Percentiles rank a stretch among this genome's conserved stretches.
Evolutionary conservation across 2,329 filamentous ascomycete genomes (phyloP).

Genomic region (Capronia epimyces): DNA sequence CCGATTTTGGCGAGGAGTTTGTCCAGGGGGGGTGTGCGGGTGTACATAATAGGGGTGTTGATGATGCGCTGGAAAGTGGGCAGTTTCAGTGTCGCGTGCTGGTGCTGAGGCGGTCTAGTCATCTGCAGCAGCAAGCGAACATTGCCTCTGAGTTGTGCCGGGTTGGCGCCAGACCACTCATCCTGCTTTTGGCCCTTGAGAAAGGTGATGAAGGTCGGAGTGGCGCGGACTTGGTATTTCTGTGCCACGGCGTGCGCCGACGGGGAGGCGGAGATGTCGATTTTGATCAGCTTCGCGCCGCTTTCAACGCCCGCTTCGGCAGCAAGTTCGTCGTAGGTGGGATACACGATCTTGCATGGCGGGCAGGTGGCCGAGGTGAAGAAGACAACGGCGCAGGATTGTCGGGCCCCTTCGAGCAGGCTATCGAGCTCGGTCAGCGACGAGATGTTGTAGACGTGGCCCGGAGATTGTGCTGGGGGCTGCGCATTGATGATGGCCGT

Average conservation of each 20-base stretch:
- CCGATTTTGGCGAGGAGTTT: slow-evolving; percentile 80
- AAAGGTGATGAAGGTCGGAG: slow-evolving; percentile 86
- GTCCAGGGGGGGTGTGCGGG: slow-evolving; percentile 72
- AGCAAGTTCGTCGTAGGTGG: slow-evolving; percentile 73
- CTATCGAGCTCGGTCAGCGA: slow-evolving; percentile 56
- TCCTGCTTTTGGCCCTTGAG: slow-evolving; percentile 68
- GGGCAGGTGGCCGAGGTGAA: slow-evolving; percentile 85
- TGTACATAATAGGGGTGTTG: slow-evolving; percentile 65
- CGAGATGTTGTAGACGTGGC: slow-evolving; percentile 57
- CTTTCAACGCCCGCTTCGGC: slow-evolving; percentile 53
- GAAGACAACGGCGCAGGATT: slow-evolving; percentile 74
- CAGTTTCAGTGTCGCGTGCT: slow-evolving; percentile 65
- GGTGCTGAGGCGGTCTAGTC: slow-evolving; percentile 64
- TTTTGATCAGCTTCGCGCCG: slow-evolving; percentile 65
- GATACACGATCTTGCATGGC: slow-evolving; percentile 78
- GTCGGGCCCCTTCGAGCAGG: slow-evolving; percentile 54
- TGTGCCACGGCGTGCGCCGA: slow-evolving; percentile 58
- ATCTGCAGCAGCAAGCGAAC: slow-evolving; percentile 69
- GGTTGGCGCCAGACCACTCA: slow-evolving; percentile 74
- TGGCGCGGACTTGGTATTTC: slow-evolving; percentile 65
- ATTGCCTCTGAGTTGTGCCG: slow-evolving; percentile 62
- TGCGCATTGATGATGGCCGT: slow-evolving; percentile 21
- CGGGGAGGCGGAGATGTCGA: slow-evolving; percentile 59
- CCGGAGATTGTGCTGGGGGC: slow-evolving; percentile 24
- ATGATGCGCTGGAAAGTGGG: slow-evolving; percentile 63